Evolutionary conservation across 768 basidiomycete species (phyloP).

Genomic region (Saitozyma sp.): DNA sequence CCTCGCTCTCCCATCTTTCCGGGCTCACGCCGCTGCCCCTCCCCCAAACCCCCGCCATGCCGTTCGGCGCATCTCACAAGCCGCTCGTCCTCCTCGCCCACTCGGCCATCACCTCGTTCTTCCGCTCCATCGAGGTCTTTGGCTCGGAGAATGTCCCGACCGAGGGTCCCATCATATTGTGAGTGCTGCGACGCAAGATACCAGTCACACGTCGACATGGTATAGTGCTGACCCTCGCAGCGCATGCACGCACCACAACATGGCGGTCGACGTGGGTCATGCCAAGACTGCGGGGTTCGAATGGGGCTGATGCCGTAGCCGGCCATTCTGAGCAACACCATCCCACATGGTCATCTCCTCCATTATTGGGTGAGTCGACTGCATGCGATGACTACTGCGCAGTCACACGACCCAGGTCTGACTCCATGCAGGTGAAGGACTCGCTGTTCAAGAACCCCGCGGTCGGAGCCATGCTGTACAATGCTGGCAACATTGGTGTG

Average conservation of each 20-base stretch:
- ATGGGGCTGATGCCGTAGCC: slow-evolving; percentile 22
- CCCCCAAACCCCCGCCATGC: slow-evolving; percentile 9
- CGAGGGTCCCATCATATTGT: slow-evolving; percentile 92
- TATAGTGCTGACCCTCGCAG: slow-evolving; percentile 53
- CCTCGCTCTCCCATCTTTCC: too few species aligned
- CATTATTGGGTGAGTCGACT: slow-evolving; percentile 58
- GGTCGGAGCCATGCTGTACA: slow-evolving; percentile 70
- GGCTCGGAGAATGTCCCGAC: slow-evolving; percentile 84
- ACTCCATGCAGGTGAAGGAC: slow-evolving; percentile 79
- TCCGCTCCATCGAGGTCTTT: slow-evolving; percentile 80
- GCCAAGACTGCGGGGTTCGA: neutral
- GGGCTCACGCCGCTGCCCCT: too few species aligned
- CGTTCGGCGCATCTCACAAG: slow-evolving; percentile 62
- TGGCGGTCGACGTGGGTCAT: slow-evolving; percentile 75
- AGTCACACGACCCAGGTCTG: neutral
- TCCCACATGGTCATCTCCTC: slow-evolving; percentile 76
- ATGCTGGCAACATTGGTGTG: slow-evolving; percentile 80
- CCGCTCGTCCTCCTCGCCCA: slow-evolving; percentile 70
- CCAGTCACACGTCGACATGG: neutral
- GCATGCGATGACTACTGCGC: neutral
- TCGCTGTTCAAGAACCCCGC: slow-evolving; percentile 77
- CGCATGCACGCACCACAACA: slow-evolving; percentile 86
- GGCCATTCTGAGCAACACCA: slow-evolving; percentile 64
- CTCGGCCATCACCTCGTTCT: slow-evolving; percentile 80
- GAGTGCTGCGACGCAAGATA: slow-evolving; percentile 50